Evolutionary conservation across 306 rosid genomes (phyloP), one percentile per base, ranked within the genome.

Genomic region (Glycine soja): DNA sequence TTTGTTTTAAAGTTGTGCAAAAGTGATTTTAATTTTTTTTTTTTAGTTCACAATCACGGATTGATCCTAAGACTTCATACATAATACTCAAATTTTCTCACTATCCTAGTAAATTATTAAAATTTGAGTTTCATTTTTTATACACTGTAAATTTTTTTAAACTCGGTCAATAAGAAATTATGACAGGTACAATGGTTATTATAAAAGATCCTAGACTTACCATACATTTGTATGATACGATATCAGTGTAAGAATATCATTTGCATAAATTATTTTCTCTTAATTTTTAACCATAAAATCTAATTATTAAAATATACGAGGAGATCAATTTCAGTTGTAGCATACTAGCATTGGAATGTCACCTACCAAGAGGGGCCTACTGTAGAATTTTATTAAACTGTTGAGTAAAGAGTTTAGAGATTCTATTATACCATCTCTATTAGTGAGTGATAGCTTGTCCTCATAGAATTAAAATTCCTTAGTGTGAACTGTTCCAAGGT

Each of bases 401-500:
- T 32, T 61, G 67, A 61, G 67, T 48, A 76, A 76, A 63, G 18
- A 16, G 16, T 50, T 10, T 42, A 52, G 24, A 66, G 1, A 54
- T 40, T 78, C 67, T 38, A 3, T 42, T 10, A 1, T 42, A 12
- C 0, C 12, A 34, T 34, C 46, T 34, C 42, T 34, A 36, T 34
- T 7, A 7, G 3, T 0, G 10, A 5, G 30, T 24, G 30, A 24
- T 30, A 70, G 13, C 64, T 48, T 65, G 48, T 73, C 51, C 10
- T 71, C 51, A 42, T 30, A 51, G 79, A 46, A 46, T 69, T 30
- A 71, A 8, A 69, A 65, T 53, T 47, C 14, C 56, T 56, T 30
- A 4, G 11, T 13, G 64, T 62, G 75, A 64, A 63, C 48, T 77
- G 19, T 56, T 62, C 10, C 3, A 0, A 54, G 52, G 73, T 82